A percentile compares a stretch with the other conserved stretches of the same genome.
These are phyloP conservation scores for Paramecium primaurelia DNA, from an alignment of 73 alveolate species.

Conservation along the genomic window DNA sequence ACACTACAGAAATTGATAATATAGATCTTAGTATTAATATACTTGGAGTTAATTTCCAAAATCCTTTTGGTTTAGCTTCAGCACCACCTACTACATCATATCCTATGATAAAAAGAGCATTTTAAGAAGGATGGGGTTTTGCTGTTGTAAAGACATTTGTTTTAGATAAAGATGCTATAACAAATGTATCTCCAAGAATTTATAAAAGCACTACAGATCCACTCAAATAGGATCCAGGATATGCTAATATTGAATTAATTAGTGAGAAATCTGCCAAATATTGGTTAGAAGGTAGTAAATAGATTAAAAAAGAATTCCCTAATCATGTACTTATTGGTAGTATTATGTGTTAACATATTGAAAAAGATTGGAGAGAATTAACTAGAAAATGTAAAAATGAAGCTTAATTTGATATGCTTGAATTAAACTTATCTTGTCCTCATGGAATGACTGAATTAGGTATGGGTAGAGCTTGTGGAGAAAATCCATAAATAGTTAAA, in stretches of 20 bases:
- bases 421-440: conserved; percentile 71
- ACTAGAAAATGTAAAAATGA: conserved; percentile 51
- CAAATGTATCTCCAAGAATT: conserved; percentile 71
- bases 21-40: conserved; percentile 66
- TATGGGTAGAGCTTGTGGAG: conserved; percentile 78
- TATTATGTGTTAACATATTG: conserved; percentile 58
- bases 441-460: conserved; percentile 78
- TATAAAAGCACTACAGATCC: conserved; percentile 66
- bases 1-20: conserved; percentile 64
- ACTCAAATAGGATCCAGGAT: conserved; percentile 57
- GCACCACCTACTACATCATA: conserved; percentile 77
- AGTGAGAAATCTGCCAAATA: conserved; percentile 69
- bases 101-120: conserved; percentile 72
- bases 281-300: conserved; percentile 73
- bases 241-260: conserved; percentile 67
- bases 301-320: conserved; percentile 69
- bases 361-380: conserved; percentile 68
- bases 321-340: conserved; percentile 68
- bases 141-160: conserved; percentile 70
- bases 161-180: conserved; percentile 68
- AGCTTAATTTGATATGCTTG: conserved; percentile 68
- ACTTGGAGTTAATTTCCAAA: conserved; percentile 53
- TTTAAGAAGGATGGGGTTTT: conserved; percentile 67
- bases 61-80: conserved; percentile 76
- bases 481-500: conserved; percentile 63